A percentile compares a stretch with the other conserved stretches of the same genome.
phyloP scores from a whole-genome alignment of 805 yeast genomes.

The Martiniozyma abietophila region DNA sequence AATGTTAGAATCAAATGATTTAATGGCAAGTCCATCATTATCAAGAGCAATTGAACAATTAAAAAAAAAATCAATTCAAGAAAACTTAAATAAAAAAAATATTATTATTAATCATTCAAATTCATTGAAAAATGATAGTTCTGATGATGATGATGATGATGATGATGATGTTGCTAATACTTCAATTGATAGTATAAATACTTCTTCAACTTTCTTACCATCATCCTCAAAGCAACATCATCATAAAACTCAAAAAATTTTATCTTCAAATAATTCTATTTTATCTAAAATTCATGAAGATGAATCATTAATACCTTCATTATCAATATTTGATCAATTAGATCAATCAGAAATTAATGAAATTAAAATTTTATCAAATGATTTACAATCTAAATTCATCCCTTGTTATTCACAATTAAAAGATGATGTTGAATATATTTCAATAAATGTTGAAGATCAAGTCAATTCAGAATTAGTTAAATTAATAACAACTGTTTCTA shows the following conservation, averaged over 20 bases:
- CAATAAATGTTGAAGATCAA: slow-evolving; percentile 34
- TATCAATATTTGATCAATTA: slow-evolving; percentile 5
- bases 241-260: no score
- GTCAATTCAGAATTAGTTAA: slow-evolving; percentile 20
- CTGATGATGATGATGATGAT: slow-evolving; percentile 8
- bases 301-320: no score
- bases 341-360: slow-evolving; percentile 10
- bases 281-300: no score
- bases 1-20: slow-evolving; percentile 6
- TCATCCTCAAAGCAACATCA: no score
- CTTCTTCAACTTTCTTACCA: no score
- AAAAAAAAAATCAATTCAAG: slow-evolving; percentile 13
- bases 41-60: slow-evolving; percentile 22
- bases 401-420: slow-evolving; percentile 37
- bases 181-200: no score
- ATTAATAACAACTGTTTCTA: slow-evolving; percentile 10
- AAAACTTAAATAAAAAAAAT: no score
- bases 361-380: slow-evolving; percentile 15
- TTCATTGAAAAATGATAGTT: no score
- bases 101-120: no score
- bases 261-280: no score
- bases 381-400: slow-evolving; percentile 32
- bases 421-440: slow-evolving; percentile 35
- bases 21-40: slow-evolving; percentile 26
- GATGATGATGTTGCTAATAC: slow-evolving; percentile 1